These are phyloP conservation scores for Coprinellus aureogranulatus DNA, from an alignment of 768 basidiomycete species.

Conservation along the genomic window DNA sequence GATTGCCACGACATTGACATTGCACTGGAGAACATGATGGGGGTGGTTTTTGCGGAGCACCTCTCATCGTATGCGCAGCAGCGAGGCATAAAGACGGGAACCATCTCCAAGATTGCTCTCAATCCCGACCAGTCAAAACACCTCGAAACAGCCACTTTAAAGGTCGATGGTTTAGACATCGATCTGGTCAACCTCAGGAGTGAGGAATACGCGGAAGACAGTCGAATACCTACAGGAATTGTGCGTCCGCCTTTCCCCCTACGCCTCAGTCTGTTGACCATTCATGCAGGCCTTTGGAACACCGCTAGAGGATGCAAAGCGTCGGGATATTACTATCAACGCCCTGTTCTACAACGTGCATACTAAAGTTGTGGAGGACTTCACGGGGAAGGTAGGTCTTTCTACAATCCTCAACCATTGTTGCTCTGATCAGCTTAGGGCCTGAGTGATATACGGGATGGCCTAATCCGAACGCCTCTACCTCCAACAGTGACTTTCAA, in stretches of 20 bases:
- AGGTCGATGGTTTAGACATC: constrained; percentile 75
- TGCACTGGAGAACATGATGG: constrained; percentile 87
- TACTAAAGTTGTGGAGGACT: constrained; percentile 80
- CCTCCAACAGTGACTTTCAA: constrained; percentile 83
- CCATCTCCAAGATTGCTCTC: constrained; percentile 79
- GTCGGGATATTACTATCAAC: constrained; percentile 95
- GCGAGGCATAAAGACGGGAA: constrained; percentile 52
- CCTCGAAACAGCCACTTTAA: constrained; percentile 89
- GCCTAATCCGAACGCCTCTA: constrained; percentile 85
- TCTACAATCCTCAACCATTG: background rate
- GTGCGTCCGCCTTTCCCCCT: constrained; percentile 43
- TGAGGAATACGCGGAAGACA: constrained; percentile 85
- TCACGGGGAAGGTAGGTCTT: constrained; percentile 63
- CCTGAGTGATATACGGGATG: constrained; percentile 73
- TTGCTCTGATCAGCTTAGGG: constrained; percentile 49
- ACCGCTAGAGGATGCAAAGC: constrained; percentile 83
- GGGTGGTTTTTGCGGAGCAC: constrained; percentile 79
- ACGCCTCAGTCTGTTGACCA: background rate
- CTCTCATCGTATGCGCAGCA: constrained; percentile 61
- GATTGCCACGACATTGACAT: constrained; percentile 93
- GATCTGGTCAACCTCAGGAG: constrained; percentile 93
- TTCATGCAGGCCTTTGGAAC: constrained; percentile 78
- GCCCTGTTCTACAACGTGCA: constrained; percentile 96
- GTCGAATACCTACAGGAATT: constrained; percentile 85
- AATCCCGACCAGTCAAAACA: constrained; percentile 99